These are phyloP conservation scores for Phytopythium ostracodes DNA, from an alignment of 352 stramenopile species.

Conservation along the genomic window DNA sequence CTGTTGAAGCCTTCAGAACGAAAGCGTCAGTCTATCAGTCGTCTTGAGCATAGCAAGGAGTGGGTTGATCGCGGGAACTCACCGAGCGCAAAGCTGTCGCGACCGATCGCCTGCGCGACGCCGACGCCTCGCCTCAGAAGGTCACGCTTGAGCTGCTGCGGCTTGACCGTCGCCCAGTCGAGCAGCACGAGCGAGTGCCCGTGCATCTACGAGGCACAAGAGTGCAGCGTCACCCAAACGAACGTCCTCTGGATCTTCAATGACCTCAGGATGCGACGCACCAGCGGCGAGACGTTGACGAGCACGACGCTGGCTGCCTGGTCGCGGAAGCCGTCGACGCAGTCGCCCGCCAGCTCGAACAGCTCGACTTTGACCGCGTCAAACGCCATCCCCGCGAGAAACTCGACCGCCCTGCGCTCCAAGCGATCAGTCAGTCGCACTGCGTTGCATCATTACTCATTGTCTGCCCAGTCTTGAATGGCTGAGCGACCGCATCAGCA, in stretches of 20 bases:
- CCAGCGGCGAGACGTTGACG: conserved; percentile 66
- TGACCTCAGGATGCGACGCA: conserved; percentile 13
- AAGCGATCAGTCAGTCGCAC: not conserved
- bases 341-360: conserved; percentile 5
- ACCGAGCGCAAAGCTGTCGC: conserved; percentile 50
- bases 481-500: not conserved
- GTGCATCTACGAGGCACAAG: conserved; percentile 29
- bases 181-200: conserved; percentile 59
- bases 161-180: conserved; percentile 30
- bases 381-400: conserved; percentile 38
- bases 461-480: too few species aligned
- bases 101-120: conserved; percentile 18
- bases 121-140: conserved; percentile 23
- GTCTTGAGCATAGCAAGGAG: too few species aligned
- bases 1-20: conserved; percentile 59
- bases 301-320: conserved; percentile 27
- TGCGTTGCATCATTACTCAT: not conserved
- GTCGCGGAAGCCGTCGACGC: not conserved
- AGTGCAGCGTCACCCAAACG: not conserved
- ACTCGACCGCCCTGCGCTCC: conserved; percentile 32
- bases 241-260: not conserved
- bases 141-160: conserved; percentile 29
- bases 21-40: not conserved
- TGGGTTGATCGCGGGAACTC: conserved; percentile 3
- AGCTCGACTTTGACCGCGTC: conserved; percentile 3